Percentiles rank a stretch among this genome's conserved stretches.
Conservation (phyloP, 2,329 filamentous ascomycete genomes). For the Atkinsonella hypoxylon region DNA sequence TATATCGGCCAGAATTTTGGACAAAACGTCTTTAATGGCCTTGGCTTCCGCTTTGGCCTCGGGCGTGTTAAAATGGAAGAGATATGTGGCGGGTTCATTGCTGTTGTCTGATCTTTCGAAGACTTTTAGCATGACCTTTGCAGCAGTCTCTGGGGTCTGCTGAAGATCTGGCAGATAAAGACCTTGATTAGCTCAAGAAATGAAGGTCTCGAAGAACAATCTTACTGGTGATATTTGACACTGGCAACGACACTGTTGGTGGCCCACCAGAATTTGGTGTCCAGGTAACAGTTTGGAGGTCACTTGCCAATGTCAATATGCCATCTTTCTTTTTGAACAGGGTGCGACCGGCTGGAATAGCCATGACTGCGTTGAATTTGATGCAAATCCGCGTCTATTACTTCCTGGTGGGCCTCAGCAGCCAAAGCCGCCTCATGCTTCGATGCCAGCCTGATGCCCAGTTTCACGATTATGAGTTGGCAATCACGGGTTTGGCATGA, state of each 20-base stretch:
- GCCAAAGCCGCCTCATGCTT: constrained; percentile 1
- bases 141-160: constrained; percentile 76
- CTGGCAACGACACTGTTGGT: constrained; percentile 54
- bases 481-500: background rate
- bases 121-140: constrained; percentile 91
- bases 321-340: constrained; percentile 97
- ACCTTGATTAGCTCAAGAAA: background rate
- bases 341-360: constrained; percentile 51
- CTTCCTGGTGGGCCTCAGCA: background rate
- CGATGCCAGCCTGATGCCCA: background rate
- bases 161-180: constrained; percentile 57
- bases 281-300: constrained; percentile 70
- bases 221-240: constrained; percentile 72
- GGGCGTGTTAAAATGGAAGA: constrained; percentile 80
- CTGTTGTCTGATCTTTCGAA: constrained; percentile 56
- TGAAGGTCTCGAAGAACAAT: constrained; percentile 3
- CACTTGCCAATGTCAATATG: constrained; percentile 59
- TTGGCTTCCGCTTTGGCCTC: constrained; percentile 77
- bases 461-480: background rate
- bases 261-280: constrained; percentile 55
- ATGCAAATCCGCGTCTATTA: background rate
- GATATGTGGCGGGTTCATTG: constrained; percentile 55
- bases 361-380: constrained; percentile 28
- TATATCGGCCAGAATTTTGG: constrained; percentile 58
- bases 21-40: constrained; percentile 69